Base-by-base conservation (phyloP, 106 monocot species). In the Posidonia australis region DNA sequence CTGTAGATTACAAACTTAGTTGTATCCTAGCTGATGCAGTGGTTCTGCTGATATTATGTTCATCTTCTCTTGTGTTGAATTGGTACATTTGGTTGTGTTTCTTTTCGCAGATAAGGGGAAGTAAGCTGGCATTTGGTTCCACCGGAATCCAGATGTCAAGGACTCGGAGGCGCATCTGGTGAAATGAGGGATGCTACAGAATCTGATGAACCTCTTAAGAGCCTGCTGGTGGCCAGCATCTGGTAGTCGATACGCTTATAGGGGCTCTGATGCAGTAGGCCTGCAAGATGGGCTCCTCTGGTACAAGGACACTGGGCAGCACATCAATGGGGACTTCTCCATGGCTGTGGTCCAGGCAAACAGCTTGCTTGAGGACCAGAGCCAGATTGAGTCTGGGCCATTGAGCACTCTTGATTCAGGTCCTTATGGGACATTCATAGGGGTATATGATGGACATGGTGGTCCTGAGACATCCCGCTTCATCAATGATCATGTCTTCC, bases 401-500 rank as follows among this genome's bases (percentile, higher is more conserved):
- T 47, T 70, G 46, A 60, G 70, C 31, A 30, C 46, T 61, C 13
- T 61, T 60, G 70, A 70, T 36, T 60, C 49, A 31, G 70, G 70
- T 30, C 70, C 70, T 13, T 20, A 61, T 70, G 70, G 70, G 58
- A 70, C 70, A 26, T 70, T 70, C 31, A 10, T 70, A 31, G 70
- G 70, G 22, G 32, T 70, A 60, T 70, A 70, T 60, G 70, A 70
- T 61, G 70, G 70, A 1, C 70, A 70, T 61, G 70, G 70, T 47
- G 70, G 70, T 13, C 70, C 70, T 48, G 70, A 70, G 61, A 61
- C 70, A 49, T 70, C 70, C 10, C 59, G 70, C 13, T 70, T 56
- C 49, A 70, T 70, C 12, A 70, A 70, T 51, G 60, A 51, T 51
- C 48, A 61, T n/a, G 29, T 70, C 26, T 70, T 70, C 49, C 12